Evolutionary conservation across 345 rosid genomes (phyloP).

Genomic region (Cardamine occulta): DNA sequence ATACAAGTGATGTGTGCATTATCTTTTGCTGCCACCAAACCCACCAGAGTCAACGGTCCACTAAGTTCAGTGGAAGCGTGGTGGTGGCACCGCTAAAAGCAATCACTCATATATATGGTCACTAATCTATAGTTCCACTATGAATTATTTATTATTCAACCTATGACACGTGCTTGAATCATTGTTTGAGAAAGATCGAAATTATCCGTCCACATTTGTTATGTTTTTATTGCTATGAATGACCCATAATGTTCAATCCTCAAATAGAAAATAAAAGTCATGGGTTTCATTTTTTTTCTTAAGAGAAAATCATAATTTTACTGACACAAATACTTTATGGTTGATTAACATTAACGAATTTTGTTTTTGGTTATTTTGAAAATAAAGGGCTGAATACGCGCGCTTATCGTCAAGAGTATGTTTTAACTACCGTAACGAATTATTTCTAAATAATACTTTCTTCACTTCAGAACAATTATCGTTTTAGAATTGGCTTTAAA

Average conservation of each 20-base stretch:
- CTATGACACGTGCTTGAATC: conserved; percentile 37
- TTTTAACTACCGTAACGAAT: too few relatives aligned
- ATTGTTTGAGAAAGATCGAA: conserved; percentile 28
- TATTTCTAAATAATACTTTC: too few relatives aligned
- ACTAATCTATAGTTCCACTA: conserved; percentile 34
- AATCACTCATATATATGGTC: conserved; percentile 25
- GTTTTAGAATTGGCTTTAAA: not conserved
- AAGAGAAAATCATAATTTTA: not conserved
- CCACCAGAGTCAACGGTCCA: conserved; percentile 41
- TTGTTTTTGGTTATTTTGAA: too few relatives aligned
- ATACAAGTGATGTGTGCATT: conserved; percentile 32
- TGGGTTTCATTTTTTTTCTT: not conserved
- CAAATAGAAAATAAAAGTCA: not conserved
- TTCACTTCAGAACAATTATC: too few relatives aligned
- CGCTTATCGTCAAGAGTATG: not conserved
- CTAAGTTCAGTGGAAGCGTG: conserved; percentile 31
- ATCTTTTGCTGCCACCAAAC: conserved; percentile 26
- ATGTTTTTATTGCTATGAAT: conserved; percentile 32
- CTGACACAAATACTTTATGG: not conserved
- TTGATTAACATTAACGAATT: not conserved
- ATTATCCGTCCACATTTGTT: conserved; percentile 15
- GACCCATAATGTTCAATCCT: conserved; percentile 26
- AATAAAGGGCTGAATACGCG: too few relatives aligned
- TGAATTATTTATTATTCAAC: conserved; percentile 2
- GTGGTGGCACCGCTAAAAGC: conserved; percentile 32